Conservation (phyloP, 108 stramenopile genomes). For the Cyclotella cryptica region DNA sequence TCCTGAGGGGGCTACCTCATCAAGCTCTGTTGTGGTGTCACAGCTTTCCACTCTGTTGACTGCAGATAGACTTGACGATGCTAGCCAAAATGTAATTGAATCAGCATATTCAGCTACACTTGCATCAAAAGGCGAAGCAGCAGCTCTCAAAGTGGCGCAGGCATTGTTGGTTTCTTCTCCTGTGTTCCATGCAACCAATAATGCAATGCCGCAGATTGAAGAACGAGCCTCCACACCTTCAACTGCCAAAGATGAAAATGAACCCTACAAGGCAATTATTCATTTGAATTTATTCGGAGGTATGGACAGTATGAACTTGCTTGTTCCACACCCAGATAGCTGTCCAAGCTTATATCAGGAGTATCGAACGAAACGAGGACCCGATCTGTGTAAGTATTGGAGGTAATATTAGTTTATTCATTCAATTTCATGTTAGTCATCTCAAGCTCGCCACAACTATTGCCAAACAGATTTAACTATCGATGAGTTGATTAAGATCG, state of each 20-base stretch:
- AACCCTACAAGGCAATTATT: slow-evolving; percentile 31
- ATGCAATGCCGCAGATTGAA: background rate
- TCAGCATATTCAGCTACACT: background rate
- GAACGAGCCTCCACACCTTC: slow-evolving; percentile 10
- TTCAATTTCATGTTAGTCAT: too few relatives aligned
- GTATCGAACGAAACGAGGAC: slow-evolving; percentile 19
- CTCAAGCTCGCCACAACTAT: background rate
- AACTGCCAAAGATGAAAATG: background rate
- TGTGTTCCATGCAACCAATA: slow-evolving; percentile 36
- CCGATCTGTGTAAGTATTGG: background rate
- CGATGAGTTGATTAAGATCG: slow-evolving; percentile 22
- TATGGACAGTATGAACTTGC: too few relatives aligned
- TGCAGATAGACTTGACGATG: slow-evolving; percentile 45
- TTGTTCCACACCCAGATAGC: slow-evolving; percentile 37
- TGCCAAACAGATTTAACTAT: background rate
- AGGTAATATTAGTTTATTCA: too few relatives aligned
- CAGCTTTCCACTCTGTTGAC: slow-evolving; percentile 63
- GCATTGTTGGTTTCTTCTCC: slow-evolving; percentile 19
- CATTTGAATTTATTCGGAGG: slow-evolving; percentile 42
- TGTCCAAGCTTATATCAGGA: slow-evolving; percentile 24
- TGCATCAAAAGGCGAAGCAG: background rate
- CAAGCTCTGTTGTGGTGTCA: slow-evolving; percentile 29
- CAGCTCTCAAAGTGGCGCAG: slow-evolving; percentile 20
- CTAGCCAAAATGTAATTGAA: slow-evolving; percentile 19
- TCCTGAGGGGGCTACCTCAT: background rate